phyloP scores from a whole-genome alignment of 1,284 basidiomycete species.

The Ceratobasidium papillatum region DNA sequence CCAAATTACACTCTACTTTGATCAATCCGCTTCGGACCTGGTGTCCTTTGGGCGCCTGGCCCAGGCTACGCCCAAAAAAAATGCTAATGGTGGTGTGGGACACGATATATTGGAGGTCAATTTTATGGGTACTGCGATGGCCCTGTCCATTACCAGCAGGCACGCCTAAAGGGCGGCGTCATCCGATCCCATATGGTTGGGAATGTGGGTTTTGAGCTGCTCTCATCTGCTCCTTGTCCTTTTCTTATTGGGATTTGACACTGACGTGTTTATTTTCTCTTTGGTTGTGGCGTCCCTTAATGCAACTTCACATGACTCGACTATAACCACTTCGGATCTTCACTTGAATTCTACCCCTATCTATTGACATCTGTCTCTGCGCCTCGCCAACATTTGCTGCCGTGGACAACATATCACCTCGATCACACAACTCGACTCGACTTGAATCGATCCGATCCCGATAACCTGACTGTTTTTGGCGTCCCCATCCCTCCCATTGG shows the following conservation, averaged over 20 bases:
- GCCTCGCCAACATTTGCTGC: neutral
- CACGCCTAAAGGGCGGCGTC: neutral
- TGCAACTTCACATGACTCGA: neutral
- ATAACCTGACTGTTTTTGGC: neutral
- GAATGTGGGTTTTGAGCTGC: neutral
- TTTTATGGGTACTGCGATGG: neutral
- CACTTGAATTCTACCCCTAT: neutral
- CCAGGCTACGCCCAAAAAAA: neutral
- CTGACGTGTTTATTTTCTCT: neutral
- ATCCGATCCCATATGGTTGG: neutral
- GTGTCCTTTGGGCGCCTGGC: neutral
- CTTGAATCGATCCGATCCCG: slow-evolving; percentile 1
- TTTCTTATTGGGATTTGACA: neutral
- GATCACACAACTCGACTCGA: neutral
- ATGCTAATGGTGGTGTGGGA: neutral
- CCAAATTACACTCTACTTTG: neutral
- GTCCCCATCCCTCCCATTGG: neutral
- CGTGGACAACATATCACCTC: neutral
- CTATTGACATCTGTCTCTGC: neutral
- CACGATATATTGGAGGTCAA: neutral
- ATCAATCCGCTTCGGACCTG: too few relatives aligned
- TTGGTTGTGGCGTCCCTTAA: neutral
- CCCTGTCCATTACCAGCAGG: neutral
- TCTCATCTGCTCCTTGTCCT: neutral
- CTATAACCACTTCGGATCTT: neutral